phyloP scores from a whole-genome alignment of 1,139 yeast genomes.

The Saccharomyces hybrid region DNA sequence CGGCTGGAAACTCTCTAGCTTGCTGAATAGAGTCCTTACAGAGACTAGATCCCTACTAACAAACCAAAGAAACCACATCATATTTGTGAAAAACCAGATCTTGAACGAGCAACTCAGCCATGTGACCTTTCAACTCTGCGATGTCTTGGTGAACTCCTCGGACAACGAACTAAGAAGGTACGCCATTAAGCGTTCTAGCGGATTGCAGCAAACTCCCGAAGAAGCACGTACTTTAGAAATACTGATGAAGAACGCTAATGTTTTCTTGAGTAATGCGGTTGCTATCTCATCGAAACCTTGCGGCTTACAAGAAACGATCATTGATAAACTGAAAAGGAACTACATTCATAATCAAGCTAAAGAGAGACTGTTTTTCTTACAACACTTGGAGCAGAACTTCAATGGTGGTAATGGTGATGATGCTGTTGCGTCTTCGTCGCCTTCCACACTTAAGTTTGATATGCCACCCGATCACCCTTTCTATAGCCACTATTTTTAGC shows the following conservation, averaged over 20 bases:
- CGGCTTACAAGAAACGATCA: constrained; percentile 27
- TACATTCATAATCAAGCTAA: constrained; percentile 23
- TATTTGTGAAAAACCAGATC: constrained; percentile 9
- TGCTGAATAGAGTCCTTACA: constrained; percentile 14
- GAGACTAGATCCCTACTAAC: constrained; percentile 13
- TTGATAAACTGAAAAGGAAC: constrained; percentile 27
- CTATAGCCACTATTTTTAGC: neutral
- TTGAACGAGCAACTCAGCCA: constrained; percentile 18
- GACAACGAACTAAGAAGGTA: constrained; percentile 24
- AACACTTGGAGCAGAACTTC: constrained; percentile 1
- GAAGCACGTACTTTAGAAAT: constrained; percentile 9
- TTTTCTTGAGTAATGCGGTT: constrained; percentile 20
- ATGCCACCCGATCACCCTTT: neutral
- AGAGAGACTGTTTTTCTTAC: constrained; percentile 11
- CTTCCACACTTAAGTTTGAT: neutral
- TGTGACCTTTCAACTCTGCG: constrained; percentile 24
- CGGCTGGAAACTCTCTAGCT: constrained; percentile 20
- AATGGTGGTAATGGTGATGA: neutral
- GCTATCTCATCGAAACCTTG: constrained; percentile 24
- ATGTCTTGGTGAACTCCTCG: constrained; percentile 18
- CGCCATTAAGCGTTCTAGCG: constrained; percentile 9
- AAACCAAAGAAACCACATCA: constrained; percentile 9
- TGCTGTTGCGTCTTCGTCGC: neutral
- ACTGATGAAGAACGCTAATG: constrained; percentile 22
- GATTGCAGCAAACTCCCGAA: neutral